A percentile compares a stretch with the other conserved stretches of the same genome.
Evolutionary conservation across 805 yeast species (phyloP).

Genomic region (Metschnikowia corniflorae): DNA sequence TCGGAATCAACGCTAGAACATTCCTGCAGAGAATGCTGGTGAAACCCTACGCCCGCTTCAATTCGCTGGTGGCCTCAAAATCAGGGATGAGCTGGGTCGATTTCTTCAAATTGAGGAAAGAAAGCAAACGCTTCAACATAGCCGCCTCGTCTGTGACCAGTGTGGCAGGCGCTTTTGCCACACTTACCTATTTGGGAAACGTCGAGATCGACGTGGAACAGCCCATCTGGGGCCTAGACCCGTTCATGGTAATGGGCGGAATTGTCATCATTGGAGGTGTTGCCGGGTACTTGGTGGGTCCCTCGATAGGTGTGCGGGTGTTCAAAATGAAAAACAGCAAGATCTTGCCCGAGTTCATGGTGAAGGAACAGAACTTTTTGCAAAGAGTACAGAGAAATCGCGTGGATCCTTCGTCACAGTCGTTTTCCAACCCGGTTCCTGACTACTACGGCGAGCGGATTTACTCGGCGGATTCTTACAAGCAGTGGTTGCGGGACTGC

Average conservation of each 20-base stretch:
- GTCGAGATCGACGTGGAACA: constrained; percentile 86
- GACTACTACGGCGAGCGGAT: constrained; percentile 97
- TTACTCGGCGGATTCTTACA: constrained; percentile 77
- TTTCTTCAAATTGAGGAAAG: constrained; percentile 71
- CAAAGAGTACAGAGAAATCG: constrained; percentile 71
- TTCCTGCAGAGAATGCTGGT: constrained; percentile 3
- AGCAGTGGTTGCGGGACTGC: constrained; percentile 95
- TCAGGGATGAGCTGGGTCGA: constrained; percentile 65
- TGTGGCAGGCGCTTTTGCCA: constrained; percentile 55
- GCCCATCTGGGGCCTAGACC: constrained; percentile 82
- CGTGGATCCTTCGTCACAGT: constrained; percentile 89
- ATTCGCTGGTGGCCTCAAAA: constrained; percentile 16
- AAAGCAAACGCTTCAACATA: constrained; percentile 66
- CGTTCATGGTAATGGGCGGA: constrained; percentile 75
- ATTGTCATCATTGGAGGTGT: constrained; percentile 70
- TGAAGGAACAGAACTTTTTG: constrained; percentile 72
- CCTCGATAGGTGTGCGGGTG: constrained; percentile 67
- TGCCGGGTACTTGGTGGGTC: constrained; percentile 80
- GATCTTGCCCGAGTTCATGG: constrained; percentile 43
- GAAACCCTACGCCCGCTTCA: constrained; percentile 19
- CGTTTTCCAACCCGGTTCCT: constrained; percentile 93
- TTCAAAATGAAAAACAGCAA: constrained; percentile 56
- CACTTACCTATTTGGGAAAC: constrained; percentile 77
- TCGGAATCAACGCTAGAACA: constrained; percentile 15
- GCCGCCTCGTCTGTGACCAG: constrained; percentile 69